A percentile compares a stretch with the other conserved stretches of the same genome.
These are phyloP conservation scores for Edaphochlamys debaryana DNA, from an alignment of 139 green algal genomes.

Conservation along the genomic window DNA sequence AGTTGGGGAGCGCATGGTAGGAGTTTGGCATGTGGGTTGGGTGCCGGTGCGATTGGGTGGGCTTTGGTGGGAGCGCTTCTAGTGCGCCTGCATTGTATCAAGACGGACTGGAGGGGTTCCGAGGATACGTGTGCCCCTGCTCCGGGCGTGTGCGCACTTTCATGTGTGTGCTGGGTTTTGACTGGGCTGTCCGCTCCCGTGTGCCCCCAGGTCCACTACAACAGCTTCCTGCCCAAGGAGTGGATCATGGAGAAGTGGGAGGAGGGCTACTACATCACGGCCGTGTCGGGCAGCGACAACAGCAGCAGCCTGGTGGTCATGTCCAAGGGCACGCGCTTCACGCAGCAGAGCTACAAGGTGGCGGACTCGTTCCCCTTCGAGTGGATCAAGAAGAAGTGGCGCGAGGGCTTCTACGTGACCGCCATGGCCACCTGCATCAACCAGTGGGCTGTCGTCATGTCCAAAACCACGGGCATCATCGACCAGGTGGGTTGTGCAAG, in stretches of 20 bases:
- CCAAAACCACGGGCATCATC: conserved; percentile 91
- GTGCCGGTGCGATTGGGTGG: no score
- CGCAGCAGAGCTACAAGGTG: conserved; percentile 98
- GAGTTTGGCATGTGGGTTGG: no score
- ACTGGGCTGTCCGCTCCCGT: no score
- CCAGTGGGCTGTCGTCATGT: conserved; percentile 98
- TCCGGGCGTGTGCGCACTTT: no score
- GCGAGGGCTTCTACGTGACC: conserved; percentile 98
- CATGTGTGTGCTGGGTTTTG: no score
- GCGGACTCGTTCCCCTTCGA: conserved; percentile 98
- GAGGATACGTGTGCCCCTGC: no score
- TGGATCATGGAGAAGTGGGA: conserved; percentile 99
- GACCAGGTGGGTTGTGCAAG: conserved; percentile 77
- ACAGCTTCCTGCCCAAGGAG: conserved; percentile 70
- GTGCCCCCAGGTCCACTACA: conserved; percentile 44
- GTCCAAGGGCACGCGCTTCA: conserved; percentile 94
- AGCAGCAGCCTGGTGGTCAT: conserved; percentile 86
- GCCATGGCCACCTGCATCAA: conserved; percentile 89
- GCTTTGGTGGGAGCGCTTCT: no score
- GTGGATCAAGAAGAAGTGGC: conserved; percentile 99
- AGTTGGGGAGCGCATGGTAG: no score
- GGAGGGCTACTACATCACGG: conserved; percentile 99
- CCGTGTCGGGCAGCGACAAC: conserved; percentile 85
- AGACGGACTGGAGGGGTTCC: no score
- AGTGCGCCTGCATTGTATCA: no score